Percentiles rank a stretch among this genome's conserved stretches.
Conservation (phyloP, 2,329 filamentous ascomycete genomes). For the Colletotrichum sublineola region DNA sequence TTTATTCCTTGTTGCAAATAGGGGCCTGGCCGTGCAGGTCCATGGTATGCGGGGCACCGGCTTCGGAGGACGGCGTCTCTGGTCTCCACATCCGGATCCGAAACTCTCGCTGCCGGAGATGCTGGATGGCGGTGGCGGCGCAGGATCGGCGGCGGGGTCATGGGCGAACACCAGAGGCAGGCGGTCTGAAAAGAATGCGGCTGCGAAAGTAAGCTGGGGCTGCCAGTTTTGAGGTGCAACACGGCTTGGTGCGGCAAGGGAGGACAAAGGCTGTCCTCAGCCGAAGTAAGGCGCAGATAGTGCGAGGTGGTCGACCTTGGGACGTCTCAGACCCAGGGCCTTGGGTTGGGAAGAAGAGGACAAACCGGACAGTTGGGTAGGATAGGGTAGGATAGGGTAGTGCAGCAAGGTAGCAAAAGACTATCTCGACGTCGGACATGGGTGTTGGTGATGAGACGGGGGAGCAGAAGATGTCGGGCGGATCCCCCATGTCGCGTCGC, state of each 20-base stretch:
- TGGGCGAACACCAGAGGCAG: background rate
- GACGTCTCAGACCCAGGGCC: background rate
- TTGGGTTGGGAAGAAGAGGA: background rate
- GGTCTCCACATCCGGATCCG: too few relatives aligned
- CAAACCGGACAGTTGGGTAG: background rate
- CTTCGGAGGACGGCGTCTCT: too few relatives aligned
- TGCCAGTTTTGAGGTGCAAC: background rate
- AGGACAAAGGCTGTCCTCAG: background rate
- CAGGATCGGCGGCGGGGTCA: background rate
- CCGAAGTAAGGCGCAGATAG: background rate
- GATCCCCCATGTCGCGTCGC: background rate
- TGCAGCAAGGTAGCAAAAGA: conserved; percentile 8
- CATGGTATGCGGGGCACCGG: too few relatives aligned
- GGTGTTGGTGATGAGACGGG: background rate
- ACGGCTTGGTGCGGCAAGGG: background rate
- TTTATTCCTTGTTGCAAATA: background rate
- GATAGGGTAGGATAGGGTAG: background rate
- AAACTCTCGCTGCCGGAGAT: too few relatives aligned
- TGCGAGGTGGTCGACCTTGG: background rate
- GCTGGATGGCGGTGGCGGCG: too few relatives aligned
- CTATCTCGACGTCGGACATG: conserved; percentile 8
- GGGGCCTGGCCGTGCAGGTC: too few relatives aligned
- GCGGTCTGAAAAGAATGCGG: too few relatives aligned
- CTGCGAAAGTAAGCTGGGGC: background rate
- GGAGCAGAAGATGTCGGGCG: background rate